Evolutionary conservation across 106 monocot species (phyloP).

Genomic region (Platanthera guangdongensis): DNA sequence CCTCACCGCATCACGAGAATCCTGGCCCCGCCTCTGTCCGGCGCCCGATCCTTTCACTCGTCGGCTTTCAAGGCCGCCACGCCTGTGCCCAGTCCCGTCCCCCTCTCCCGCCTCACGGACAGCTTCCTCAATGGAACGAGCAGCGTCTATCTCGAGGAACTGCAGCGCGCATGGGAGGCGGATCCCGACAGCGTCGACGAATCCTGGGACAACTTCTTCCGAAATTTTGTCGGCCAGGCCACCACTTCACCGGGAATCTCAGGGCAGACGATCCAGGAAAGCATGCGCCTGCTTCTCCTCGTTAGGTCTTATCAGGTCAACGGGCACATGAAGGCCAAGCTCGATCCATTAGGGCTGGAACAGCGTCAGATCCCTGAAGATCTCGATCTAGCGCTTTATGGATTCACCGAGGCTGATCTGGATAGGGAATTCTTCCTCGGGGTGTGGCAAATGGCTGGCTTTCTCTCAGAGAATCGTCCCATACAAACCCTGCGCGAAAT

Average conservation of each 20-base stretch:
- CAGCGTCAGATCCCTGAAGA: slow-evolving; percentile 39
- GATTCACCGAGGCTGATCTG: slow-evolving; percentile 65
- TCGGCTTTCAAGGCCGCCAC: slow-evolving; percentile 20
- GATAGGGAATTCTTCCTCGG: slow-evolving; percentile 78
- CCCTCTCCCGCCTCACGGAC: slow-evolving; percentile 56
- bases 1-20: slow-evolving; percentile 24
- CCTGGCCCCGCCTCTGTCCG: slow-evolving; percentile 11
- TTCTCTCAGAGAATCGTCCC: slow-evolving; percentile 72
- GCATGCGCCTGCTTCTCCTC: slow-evolving; percentile 66
- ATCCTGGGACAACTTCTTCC: slow-evolving; percentile 77
- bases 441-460: slow-evolving; percentile 76
- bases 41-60: slow-evolving; percentile 37
- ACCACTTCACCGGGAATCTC: slow-evolving; percentile 55
- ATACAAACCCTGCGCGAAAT: slow-evolving; percentile 59
- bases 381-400: slow-evolving; percentile 35
- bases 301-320: slow-evolving; percentile 71
- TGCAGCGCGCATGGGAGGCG: slow-evolving; percentile 77
- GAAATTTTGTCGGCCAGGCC: slow-evolving; percentile 65
- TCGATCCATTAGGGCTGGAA: slow-evolving; percentile 57
- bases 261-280: slow-evolving; percentile 81
- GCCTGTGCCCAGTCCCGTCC: slow-evolving; percentile 45
- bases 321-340: slow-evolving; percentile 73
- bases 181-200: slow-evolving; percentile 74
- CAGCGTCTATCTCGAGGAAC: slow-evolving; percentile 80
- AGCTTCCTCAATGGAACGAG: slow-evolving; percentile 68